A percentile compares a stretch with the other conserved stretches of the same genome.
Evolutionary conservation across 257 asterid genomes (phyloP).

Genomic region (Plantago ovata): DNA sequence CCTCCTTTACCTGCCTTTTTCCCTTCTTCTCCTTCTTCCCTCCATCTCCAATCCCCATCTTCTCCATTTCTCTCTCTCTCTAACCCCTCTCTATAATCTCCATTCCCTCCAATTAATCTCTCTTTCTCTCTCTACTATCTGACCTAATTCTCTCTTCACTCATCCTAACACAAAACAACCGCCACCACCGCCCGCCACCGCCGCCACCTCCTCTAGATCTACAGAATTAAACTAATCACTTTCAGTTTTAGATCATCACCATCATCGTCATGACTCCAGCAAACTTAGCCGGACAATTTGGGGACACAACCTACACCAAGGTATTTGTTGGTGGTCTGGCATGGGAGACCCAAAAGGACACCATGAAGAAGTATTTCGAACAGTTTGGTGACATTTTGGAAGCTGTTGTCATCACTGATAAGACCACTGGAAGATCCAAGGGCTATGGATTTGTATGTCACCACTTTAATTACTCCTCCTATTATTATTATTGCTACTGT

Average conservation of each 20-base stretch:
- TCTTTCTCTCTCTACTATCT: constrained; percentile 28
- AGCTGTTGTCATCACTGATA: constrained; percentile 94
- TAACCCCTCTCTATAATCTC: constrained; percentile 18
- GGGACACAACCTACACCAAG: constrained; percentile 90
- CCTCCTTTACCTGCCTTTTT: constrained; percentile 40
- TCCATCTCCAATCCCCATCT: constrained; percentile 25
- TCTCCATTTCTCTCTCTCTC: constrained; percentile 31
- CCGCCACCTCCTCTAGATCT: constrained; percentile 7
- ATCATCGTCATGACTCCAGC: constrained; percentile 46
- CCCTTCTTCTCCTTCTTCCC: constrained; percentile 26
- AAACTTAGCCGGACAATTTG: constrained; percentile 54
- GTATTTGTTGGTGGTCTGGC: constrained; percentile 97
- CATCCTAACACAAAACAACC: constrained; percentile 13
- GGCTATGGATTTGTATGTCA: constrained; percentile 89
- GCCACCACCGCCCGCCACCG: background rate
- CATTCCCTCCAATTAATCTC: constrained; percentile 11
- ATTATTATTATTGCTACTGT: no score
- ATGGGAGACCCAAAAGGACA: constrained; percentile 99
- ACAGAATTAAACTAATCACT: background rate
- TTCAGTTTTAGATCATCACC: background rate
- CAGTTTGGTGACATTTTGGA: constrained; percentile 96
- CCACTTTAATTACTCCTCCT: no score
- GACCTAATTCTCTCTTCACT: constrained; percentile 48
- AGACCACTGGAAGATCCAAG: constrained; percentile 90
- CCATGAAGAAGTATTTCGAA: constrained; percentile 87